These are phyloP conservation scores for Dioszegia hungarica DNA, from an alignment of 768 basidiomycete species.

Conservation along the genomic window DNA sequence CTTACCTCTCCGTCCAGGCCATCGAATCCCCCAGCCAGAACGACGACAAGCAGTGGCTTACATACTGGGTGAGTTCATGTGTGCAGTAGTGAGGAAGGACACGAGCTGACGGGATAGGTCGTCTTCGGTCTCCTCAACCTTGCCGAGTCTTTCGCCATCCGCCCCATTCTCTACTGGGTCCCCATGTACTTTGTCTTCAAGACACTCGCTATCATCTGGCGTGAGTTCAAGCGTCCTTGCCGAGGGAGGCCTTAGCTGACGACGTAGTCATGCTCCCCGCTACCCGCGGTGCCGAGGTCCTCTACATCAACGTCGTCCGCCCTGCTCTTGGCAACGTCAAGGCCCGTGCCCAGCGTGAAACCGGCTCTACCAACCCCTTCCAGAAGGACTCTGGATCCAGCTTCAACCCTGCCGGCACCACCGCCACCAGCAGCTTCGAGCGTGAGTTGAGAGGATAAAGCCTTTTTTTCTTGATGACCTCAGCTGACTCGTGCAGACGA, in stretches of 20 bases:
- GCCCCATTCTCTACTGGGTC: conserved; percentile 76
- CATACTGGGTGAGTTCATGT: conserved; percentile 66
- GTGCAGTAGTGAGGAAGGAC: background rate
- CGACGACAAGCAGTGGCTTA: conserved; percentile 93
- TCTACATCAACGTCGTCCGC: conserved; percentile 71
- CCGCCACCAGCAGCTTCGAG: conserved; percentile 46
- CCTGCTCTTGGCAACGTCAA: conserved; percentile 68
- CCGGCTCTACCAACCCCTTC: conserved; percentile 53
- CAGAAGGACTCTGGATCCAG: conserved; percentile 21
- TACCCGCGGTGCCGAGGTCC: conserved; percentile 74
- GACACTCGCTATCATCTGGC: conserved; percentile 84
- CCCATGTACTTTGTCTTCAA: conserved; percentile 95
- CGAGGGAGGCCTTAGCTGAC: background rate
- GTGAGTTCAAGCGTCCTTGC: conserved; percentile 57
- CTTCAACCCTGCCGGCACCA: conserved; percentile 40
- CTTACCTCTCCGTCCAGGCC: conserved; percentile 91
- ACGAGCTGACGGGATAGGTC: conserved; percentile 46
- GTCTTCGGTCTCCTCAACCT: conserved; percentile 90
- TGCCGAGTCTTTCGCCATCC: conserved; percentile 76
- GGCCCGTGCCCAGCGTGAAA: conserved; percentile 21
- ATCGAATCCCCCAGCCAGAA: conserved; percentile 72
- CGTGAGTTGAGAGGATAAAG: too few species aligned
- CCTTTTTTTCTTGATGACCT: background rate
- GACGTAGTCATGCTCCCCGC: conserved; percentile 34
- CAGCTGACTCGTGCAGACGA: conserved; percentile 33